A percentile compares a stretch with the other conserved stretches of the same genome.
Evolutionary conservation across 2,329 filamentous ascomycete genomes (phyloP).

Genomic region (Ilyonectria robusta): DNA sequence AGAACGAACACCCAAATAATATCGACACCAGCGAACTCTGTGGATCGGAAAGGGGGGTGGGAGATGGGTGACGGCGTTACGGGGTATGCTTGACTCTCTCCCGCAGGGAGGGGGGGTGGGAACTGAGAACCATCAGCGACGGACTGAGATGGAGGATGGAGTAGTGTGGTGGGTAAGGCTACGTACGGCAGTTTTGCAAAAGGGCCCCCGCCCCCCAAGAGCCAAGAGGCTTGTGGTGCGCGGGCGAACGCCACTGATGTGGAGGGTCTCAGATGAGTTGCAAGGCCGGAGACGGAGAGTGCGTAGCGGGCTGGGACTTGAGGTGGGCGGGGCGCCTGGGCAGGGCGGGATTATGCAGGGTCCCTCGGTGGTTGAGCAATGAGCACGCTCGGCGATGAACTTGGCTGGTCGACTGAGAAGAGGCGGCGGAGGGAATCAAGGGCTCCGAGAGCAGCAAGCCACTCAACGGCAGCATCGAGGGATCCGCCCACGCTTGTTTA

Average conservation of each 20-base stretch:
- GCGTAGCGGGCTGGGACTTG: constrained; percentile 46
- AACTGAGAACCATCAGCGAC: constrained; percentile 25
- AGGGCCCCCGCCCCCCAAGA: constrained; percentile 42
- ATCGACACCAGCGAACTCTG: constrained; percentile 38
- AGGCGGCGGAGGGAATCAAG: constrained; percentile 44
- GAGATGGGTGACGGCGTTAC: constrained; percentile 40
- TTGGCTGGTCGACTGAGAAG: constrained; percentile 39
- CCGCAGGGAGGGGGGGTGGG: constrained; percentile 35
- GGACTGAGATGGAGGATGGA: constrained; percentile 30
- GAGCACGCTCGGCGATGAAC: constrained; percentile 31
- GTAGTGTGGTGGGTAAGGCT: constrained; percentile 48
- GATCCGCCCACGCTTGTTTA: constrained; percentile 47
- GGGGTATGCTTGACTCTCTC: constrained; percentile 37
- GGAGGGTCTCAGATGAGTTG: constrained; percentile 49
- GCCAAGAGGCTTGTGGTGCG: constrained; percentile 36
- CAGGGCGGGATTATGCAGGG: constrained; percentile 51
- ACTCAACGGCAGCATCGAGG: constrained; percentile 50
- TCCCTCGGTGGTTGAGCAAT: constrained; percentile 40
- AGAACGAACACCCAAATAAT: constrained; percentile 31
- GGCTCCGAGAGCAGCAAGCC: constrained; percentile 46
- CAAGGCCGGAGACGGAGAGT: constrained; percentile 34
- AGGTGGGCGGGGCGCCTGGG: constrained; percentile 42
- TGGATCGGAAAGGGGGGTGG: constrained; percentile 44
- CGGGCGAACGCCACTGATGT: constrained; percentile 50
- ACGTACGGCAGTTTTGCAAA: constrained; percentile 52